phyloP scores from a whole-genome alignment of 257 asterid genomes.

The Knoxia roxburghii region DNA sequence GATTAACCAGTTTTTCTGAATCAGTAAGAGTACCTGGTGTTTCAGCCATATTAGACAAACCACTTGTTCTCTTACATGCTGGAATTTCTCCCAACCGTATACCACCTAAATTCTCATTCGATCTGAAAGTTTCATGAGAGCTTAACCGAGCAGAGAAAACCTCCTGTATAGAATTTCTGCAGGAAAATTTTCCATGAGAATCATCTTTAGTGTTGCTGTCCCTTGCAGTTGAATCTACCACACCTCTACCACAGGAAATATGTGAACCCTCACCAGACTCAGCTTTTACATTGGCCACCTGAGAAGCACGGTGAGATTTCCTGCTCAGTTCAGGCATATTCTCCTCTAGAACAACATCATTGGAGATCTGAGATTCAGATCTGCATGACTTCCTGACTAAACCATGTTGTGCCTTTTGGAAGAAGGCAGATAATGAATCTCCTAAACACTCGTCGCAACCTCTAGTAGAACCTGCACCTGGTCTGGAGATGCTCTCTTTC shows the following conservation, averaged over 20 bases:
- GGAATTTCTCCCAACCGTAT: slow-evolving; percentile 23
- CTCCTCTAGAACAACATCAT: slow-evolving; percentile 35
- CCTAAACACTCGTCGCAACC: slow-evolving; percentile 38
- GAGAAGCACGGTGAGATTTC: slow-evolving; percentile 25
- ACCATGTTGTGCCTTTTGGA: slow-evolving; percentile 60
- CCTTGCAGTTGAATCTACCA: slow-evolving; percentile 20
- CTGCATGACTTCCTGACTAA: slow-evolving; percentile 35
- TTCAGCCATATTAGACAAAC: neutral
- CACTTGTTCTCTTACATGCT: neutral
- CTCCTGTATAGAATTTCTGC: slow-evolving; percentile 21
- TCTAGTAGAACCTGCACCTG: slow-evolving; percentile 16
- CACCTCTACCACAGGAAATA: slow-evolving; percentile 21
- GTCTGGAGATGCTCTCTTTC: slow-evolving; percentile 28
- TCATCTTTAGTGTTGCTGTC: slow-evolving; percentile 18
- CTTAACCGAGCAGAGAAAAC: slow-evolving; percentile 23
- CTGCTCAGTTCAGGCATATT: slow-evolving; percentile 13
- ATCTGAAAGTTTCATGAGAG: slow-evolving; percentile 22
- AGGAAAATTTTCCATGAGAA: slow-evolving; percentile 16
- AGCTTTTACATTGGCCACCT: slow-evolving; percentile 23
- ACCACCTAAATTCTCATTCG: slow-evolving; percentile 23
- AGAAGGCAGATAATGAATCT: slow-evolving; percentile 63
- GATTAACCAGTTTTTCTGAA: slow-evolving; percentile 9
- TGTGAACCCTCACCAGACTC: slow-evolving; percentile 23
- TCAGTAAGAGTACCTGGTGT: slow-evolving; percentile 2
- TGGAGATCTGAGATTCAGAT: slow-evolving; percentile 31